Base-by-base conservation (phyloP, 306 rosid species). In the Prunus mume region DNA sequence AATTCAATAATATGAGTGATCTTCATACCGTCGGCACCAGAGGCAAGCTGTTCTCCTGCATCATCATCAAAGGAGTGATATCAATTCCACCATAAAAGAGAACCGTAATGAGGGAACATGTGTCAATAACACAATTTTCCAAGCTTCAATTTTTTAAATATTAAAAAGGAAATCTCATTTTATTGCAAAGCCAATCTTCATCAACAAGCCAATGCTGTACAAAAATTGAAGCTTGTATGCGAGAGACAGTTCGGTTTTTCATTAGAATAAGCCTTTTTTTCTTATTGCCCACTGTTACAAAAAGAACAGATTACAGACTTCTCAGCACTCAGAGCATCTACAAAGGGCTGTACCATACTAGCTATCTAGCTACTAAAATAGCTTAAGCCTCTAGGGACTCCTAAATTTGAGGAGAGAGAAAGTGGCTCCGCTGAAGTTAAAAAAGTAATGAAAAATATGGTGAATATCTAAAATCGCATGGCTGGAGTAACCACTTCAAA, bases 21-120 rank as follows among this genome's bases (percentile, higher is more conserved):
- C 70, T 28, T 58, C 78, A 65, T 84, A 95, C 97, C 93, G 76
- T 92, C 98, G 60, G 96, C 95, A 61, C 96, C 96, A 78, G 98
- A 90, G 57, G 97, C 97, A 30, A 95, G 88, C 52, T 83, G 85
- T 74, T 92, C 98, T 65, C 98, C 98, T 95, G 82, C 87, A 87
- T 65, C 34, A 86, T 62, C 47, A 67, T 4, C 22, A 57, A 69
- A 78, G 27, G 28, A 63, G n/a, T 17, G 47, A n/a, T 45, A 72
- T 75, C 69, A 83, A 32, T 49, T 65, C 77, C 71, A 62, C 13
- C 58, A 28, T 45, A 28, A 28, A 30, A 51, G 30, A 65, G 41
- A 49, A 11, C 74, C 58, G 12, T 57, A 45, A 64, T 64, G 46
- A 24, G 49, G 54, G 10, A 69, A 32, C 19, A 54, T 2, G 54